Conservation (phyloP, 2,329 filamentous ascomycete species). For the Neocucurbitaria cava region DNA sequence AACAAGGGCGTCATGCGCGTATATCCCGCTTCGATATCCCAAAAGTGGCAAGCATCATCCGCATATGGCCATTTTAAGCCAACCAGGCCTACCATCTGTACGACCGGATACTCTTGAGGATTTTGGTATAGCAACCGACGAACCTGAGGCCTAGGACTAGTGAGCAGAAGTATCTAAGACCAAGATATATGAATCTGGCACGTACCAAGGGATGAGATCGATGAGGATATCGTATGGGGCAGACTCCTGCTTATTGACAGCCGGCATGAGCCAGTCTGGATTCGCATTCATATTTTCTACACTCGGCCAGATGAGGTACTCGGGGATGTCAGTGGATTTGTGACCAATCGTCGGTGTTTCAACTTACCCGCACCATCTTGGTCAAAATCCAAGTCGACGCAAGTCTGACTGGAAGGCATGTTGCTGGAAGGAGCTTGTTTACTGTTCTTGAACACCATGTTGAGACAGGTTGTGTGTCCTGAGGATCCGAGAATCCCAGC, state of each 20-base stretch:
- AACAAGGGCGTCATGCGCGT: slow-evolving; percentile 44
- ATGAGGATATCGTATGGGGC: slow-evolving; percentile 42
- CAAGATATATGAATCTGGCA: neutral
- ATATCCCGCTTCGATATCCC: slow-evolving; percentile 45
- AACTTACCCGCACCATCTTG: slow-evolving; percentile 46
- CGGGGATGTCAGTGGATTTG: slow-evolving; percentile 13
- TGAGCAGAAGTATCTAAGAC: slow-evolving; percentile 14
- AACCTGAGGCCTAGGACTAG: slow-evolving; percentile 38
- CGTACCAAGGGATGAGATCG: slow-evolving; percentile 46
- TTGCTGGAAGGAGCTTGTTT: slow-evolving; percentile 37
- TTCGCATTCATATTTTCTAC: slow-evolving; percentile 44
- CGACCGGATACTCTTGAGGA: slow-evolving; percentile 38
- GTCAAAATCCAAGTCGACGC: slow-evolving; percentile 44
- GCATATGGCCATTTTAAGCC: slow-evolving; percentile 43
- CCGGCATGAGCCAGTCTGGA: slow-evolving; percentile 46
- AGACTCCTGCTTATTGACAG: slow-evolving; percentile 36
- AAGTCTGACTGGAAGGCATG: slow-evolving; percentile 36
- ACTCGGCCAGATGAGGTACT: slow-evolving; percentile 49
- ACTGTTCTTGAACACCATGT: slow-evolving; percentile 43
- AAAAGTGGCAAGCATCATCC: slow-evolving; percentile 46
- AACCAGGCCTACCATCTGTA: slow-evolving; percentile 38
- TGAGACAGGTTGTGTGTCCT: slow-evolving; percentile 42
- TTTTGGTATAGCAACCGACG: slow-evolving; percentile 43
- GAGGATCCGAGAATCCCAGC: slow-evolving; percentile 41
- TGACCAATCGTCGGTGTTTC: neutral